Conservation (phyloP, 495 filamentous ascomycete species). For the Aspergillus sparsus region DNA sequence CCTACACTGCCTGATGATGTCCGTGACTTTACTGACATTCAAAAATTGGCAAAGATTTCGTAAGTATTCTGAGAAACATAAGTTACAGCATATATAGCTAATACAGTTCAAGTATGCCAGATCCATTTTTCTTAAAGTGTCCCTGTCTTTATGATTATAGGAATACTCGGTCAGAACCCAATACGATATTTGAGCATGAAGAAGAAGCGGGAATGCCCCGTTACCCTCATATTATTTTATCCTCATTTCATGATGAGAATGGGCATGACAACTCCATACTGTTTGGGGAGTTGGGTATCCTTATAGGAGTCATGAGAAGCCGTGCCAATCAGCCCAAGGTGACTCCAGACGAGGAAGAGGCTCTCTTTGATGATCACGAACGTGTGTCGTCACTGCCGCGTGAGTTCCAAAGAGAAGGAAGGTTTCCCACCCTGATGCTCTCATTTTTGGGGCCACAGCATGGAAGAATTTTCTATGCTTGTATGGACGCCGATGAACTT, state of each 20-base stretch:
- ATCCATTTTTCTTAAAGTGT: no score
- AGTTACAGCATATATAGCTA: no score
- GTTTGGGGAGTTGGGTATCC: constrained; percentile 1
- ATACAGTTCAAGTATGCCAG: no score
- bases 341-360: background rate
- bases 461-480: constrained; percentile 14
- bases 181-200: no score
- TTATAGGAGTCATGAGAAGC: constrained; percentile 8
- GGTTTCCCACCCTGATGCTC: constrained; percentile 9
- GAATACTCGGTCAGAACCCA: no score
- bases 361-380: background rate
- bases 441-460: constrained; percentile 11
- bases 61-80: no score
- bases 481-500: background rate
- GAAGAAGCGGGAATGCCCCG: no score
- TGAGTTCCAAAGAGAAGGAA: background rate
- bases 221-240: background rate
- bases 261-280: background rate
- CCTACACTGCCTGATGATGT: no score
- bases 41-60: no score
- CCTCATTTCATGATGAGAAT: background rate
- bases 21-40: no score
- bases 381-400: background rate
- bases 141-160: no score
- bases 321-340: background rate